Evolutionary conservation across 306 rosid genomes (phyloP), one percentile per base, ranked within the genome.

Genomic region (Dryas alaskensis): DNA sequence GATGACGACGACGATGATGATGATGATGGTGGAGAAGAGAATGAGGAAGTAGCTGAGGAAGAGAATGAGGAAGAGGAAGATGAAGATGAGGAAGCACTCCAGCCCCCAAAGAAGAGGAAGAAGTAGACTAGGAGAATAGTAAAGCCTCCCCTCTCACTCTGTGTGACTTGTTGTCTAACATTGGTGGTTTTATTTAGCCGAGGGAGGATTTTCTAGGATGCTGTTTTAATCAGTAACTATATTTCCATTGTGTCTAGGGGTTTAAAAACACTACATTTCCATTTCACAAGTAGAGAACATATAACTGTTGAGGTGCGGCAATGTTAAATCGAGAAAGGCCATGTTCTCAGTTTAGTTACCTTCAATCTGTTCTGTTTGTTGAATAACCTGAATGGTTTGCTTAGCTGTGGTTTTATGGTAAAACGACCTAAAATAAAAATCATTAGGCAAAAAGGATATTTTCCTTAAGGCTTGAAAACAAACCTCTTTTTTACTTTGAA

Each of bases 51-150:
- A 0, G 94, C 79, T 0, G 91, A 86, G 0, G 89, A 81, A 12
- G 79, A 87, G 2, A 81, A 87, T 0, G 85, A 87, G 0, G 96
- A 85, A 0, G 86, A 81, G 0, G 96, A 89, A 1, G 97, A 92
- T 0, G 96, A 89, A 12, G 97, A 92, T 0, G 97, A 92, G 83
- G 97, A 89, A 84, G 90, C 96, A 3, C 87, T 92, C 84, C 97
- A 92, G 90, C 97, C 97, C 54, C 97, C 97, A 17, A 92, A 92
- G 90, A 92, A 92, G 75, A 92, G 97, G 87, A 92, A 92, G 97
- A 92, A 92, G 92, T 92, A 66, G 16, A 66, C 42, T 54, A 73
- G 78, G 42, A 9, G 39, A 74, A 75, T 16, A 3, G 43, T 4
- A 39, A 65, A 72, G 84, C 79, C 81, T 83, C 84, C 84, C 80